Percentiles rank a stretch among this genome's conserved stretches.
Conservation (phyloP, 768 basidiomycete genomes). For the Dictyophora rubrovolvata region DNA sequence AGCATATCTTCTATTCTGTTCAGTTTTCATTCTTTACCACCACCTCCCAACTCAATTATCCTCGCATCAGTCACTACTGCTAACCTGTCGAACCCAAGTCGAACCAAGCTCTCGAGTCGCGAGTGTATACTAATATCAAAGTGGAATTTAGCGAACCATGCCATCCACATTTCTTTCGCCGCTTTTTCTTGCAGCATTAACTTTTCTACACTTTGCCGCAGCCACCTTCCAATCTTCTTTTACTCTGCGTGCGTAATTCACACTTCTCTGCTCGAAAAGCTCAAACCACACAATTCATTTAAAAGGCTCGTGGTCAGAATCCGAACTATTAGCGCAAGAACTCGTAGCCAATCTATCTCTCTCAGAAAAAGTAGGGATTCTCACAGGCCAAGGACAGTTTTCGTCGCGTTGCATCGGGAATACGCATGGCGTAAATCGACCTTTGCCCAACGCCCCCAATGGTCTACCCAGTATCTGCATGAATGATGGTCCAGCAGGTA, state of each 20-base stretch:
- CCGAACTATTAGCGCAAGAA: background rate
- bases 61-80: too few species aligned
- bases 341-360: constrained; percentile 7
- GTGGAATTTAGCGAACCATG: too few species aligned
- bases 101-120: too few species aligned
- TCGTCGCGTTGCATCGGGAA: constrained; percentile 9
- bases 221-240: too few species aligned
- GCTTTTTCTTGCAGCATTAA: too few species aligned
- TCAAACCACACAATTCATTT: background rate
- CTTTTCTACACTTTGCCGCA: too few species aligned
- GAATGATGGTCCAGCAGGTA: constrained; percentile 11
- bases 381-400: constrained; percentile 7
- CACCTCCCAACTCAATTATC: too few species aligned
- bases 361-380: constrained; percentile 9
- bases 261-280: background rate
- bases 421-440: constrained; percentile 4
- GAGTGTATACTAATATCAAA: too few species aligned
- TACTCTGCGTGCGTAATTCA: background rate
- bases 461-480: constrained; percentile 10
- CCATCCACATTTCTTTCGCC: too few species aligned
- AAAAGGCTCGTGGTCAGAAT: constrained; percentile 8
- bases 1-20: too few species aligned
- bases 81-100: too few species aligned
- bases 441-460: background rate
- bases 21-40: too few species aligned